Percentiles rank a stretch among this genome's conserved stretches.
Evolutionary conservation across 2,329 filamentous ascomycete species (phyloP).

Genomic region (Penicillium brevicompactum): DNA sequence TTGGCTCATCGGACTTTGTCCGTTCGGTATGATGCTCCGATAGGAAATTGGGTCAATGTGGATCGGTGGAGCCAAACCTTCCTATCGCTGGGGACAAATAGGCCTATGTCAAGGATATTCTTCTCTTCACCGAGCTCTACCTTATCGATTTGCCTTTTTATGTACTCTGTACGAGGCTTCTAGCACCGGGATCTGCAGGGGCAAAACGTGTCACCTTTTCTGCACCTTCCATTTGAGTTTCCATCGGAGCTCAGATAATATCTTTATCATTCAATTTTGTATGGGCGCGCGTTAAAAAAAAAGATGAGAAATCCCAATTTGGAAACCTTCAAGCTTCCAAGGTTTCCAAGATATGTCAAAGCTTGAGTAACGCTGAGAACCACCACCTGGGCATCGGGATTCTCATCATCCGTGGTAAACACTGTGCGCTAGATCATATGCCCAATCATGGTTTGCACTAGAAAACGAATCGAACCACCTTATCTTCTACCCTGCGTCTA

Average conservation of each 20-base stretch:
- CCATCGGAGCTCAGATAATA: background rate
- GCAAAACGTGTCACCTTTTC: background rate
- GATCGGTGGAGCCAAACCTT: slow-evolving; percentile 16
- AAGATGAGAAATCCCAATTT: too few relatives aligned
- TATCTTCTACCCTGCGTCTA: too few relatives aligned
- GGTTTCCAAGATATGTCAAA: too few relatives aligned
- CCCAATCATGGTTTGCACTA: too few relatives aligned
- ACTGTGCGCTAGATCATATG: too few relatives aligned
- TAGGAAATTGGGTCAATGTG: slow-evolving; percentile 14
- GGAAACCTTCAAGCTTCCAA: too few relatives aligned
- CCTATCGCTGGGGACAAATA: slow-evolving; percentile 24
- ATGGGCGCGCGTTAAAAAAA: too few relatives aligned
- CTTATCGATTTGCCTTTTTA: background rate
- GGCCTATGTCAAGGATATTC: slow-evolving; percentile 21
- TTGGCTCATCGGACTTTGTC: background rate
- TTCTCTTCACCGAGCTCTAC: background rate
- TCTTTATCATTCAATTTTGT: too few relatives aligned
- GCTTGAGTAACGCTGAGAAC: too few relatives aligned
- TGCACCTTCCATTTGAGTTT: background rate
- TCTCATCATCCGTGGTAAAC: too few relatives aligned
- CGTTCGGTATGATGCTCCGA: slow-evolving; percentile 6
- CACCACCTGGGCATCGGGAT: too few relatives aligned
- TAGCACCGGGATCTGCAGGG: background rate
- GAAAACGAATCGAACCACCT: too few relatives aligned
- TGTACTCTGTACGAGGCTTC: background rate